Conservation (phyloP, 352 stramenopile species). For the Phytophthora ramorum region DNA sequence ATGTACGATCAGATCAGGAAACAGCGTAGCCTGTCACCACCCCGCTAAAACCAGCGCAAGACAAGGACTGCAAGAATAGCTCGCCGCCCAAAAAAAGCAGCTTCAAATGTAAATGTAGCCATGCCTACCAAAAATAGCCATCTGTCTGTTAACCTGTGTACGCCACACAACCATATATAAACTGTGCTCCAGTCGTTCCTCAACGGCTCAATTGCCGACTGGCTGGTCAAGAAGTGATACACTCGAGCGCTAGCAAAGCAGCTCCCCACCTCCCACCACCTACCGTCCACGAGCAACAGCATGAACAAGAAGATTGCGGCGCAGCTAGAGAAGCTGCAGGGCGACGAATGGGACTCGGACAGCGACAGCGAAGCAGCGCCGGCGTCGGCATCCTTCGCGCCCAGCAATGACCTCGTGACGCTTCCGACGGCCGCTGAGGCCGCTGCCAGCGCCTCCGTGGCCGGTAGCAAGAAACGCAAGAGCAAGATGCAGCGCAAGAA, state of each 20-base stretch:
- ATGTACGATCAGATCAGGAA: not conserved
- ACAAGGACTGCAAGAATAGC: conserved; percentile 15
- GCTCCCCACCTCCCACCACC: not conserved
- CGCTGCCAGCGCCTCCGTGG: not conserved
- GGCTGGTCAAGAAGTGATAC: conserved; percentile 2
- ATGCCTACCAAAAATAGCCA: conserved; percentile 9
- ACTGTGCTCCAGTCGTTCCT: conserved; percentile 19
- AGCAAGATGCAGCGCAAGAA: conserved; percentile 58
- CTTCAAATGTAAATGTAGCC: conserved; percentile 13
- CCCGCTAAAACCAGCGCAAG: conserved; percentile 14
- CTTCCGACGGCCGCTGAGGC: conserved; percentile 39
- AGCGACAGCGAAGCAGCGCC: conserved; percentile 64
- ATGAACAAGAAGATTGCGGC: conserved; percentile 82
- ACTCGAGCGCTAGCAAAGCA: no score
- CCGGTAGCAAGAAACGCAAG: conserved; percentile 43
- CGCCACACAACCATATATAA: not conserved
- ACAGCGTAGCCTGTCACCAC: not conserved
- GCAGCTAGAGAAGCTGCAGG: conserved; percentile 84
- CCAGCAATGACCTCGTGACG: conserved; percentile 59
- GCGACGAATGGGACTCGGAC: conserved; percentile 88
- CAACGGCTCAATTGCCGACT: conserved; percentile 27
- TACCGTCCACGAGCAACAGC: conserved; percentile 3
- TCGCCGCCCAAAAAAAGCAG: not conserved
- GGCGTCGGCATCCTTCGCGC: conserved; percentile 46
- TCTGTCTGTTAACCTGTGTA: not conserved